Percentiles rank a stretch among this genome's conserved stretches.
These are phyloP conservation scores for Adansonia grandidieri DNA, from an alignment of 441 rosid genomes.

Conservation along the genomic window DNA sequence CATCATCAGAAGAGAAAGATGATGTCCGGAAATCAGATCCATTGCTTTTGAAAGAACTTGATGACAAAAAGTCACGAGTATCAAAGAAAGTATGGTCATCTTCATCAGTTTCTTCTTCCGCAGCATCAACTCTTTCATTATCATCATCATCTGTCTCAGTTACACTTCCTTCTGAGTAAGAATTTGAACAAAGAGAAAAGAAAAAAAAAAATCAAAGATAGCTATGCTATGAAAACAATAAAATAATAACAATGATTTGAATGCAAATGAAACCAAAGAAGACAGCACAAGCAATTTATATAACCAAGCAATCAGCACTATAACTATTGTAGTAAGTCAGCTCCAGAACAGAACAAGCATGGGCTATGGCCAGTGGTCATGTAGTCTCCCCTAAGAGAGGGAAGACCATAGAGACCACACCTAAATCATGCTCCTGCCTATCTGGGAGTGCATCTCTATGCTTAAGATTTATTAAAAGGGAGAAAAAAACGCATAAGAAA, in stretches of 20 bases:
- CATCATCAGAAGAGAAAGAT: constrained; percentile 74
- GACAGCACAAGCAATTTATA: neutral
- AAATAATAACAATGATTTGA: neutral
- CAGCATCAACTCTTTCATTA: constrained; percentile 73
- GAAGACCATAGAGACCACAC: neutral
- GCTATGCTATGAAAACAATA: neutral
- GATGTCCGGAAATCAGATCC: constrained; percentile 72
- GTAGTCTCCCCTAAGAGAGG: constrained; percentile 1
- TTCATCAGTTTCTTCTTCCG: constrained; percentile 84
- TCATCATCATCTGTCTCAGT: constrained; percentile 77
- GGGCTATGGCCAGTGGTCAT: constrained; percentile 4
- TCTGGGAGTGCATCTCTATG: neutral
- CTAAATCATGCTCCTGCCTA: constrained; percentile 7
- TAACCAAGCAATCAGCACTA: constrained; percentile 2
- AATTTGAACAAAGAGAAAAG: constrained; percentile 21
- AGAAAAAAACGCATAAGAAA: neutral
- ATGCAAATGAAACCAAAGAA: neutral
- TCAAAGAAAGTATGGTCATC: constrained; percentile 75
- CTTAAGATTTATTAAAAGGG: neutral
- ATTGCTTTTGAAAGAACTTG: constrained; percentile 75
- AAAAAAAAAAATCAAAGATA: neutral
- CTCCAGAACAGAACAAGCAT: constrained; percentile 8
- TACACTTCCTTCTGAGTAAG: constrained; percentile 57
- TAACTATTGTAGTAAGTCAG: constrained; percentile 13
- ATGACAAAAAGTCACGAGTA: constrained; percentile 79